Evolutionary conservation across 78 protist species (phyloP), one percentile per base, ranked within the genome.

Genomic region (Kipferlia bialata): DNA sequence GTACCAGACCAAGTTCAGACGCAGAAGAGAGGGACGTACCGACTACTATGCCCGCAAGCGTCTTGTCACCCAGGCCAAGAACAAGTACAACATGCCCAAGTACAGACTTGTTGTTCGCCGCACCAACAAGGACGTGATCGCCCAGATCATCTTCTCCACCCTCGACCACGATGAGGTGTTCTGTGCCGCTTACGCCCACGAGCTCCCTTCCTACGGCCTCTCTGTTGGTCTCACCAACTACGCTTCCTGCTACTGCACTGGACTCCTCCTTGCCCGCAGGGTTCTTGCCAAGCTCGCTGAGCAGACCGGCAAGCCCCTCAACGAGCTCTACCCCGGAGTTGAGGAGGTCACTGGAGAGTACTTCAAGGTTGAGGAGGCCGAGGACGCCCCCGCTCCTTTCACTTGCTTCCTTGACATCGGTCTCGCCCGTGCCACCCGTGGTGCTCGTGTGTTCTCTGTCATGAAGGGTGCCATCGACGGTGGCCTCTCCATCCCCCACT

Each of bases 381-480:
- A 74, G 2, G 78, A 65, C 67, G 83, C 73, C 64, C 82, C 82
- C 68, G 78, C 85, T 66, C 98, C 98, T 65, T 94, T 94, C 96
- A 71, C 73, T 63, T 81, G 84, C 70, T 28, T 71, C 75, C 89
- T 94, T 39, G 98, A 94, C 64, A 82, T 88, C 45, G 99, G 99
- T 75, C 85, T 95, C 2, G 64, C 74, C 66, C 78, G 92, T 73
- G 89, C 98, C 85, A 73, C 96, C 59, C 91, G 96, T 36, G 99
- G 99, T 62, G 70, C 82, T 54, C 83, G 86, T 62, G 74, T 91
- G 51, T 85, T 88, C 71, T 89, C 82, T 41, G 88, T 78, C 41
- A 51, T 88, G 58, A 73, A 83, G 88, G 99, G 99, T 59, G 97
- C 97, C 44, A 77, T 75, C 37, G 99, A 95, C 72, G 99, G 98